Percentiles rank a stretch among this genome's conserved stretches.
phyloP scores from a whole-genome alignment of 257 asterid genomes.

The Nicotiana tabacum region DNA sequence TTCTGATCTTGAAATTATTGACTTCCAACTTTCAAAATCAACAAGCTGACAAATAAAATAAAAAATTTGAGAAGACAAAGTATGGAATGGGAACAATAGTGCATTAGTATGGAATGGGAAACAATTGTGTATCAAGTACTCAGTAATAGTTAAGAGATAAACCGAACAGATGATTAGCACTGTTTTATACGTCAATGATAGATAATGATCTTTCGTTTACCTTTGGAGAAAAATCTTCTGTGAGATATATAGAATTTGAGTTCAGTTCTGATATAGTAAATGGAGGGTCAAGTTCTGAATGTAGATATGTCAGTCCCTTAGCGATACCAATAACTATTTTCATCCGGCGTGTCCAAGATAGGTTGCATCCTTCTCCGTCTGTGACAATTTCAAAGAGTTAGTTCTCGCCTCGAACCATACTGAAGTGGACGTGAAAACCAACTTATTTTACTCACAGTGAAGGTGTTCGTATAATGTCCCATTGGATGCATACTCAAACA shows the following conservation, averaged over 20 bases:
- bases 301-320: constrained; percentile 77
- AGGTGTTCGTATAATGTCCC: constrained; percentile 95
- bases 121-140: not conserved
- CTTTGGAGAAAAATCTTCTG: constrained; percentile 97
- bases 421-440: not conserved
- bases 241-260: constrained; percentile 78
- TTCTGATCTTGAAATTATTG: constrained; percentile 72
- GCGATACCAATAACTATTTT: constrained; percentile 82
- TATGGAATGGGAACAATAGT: not conserved
- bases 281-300: constrained; percentile 81
- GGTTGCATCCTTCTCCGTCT: constrained; percentile 92
- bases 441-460: constrained; percentile 53
- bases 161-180: too few species aligned
- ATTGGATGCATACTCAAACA: constrained; percentile 89
- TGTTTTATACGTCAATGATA: not conserved
- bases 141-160: not conserved
- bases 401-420: not conserved
- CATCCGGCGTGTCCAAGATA: constrained; percentile 97
- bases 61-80: not conserved
- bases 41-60: constrained; percentile 52
- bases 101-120: too few species aligned
- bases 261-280: constrained; percentile 79
- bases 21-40: constrained; percentile 93
- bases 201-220: constrained; percentile 23
- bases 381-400: constrained; percentile 14